Base-by-base conservation (phyloP, 108 stramenopile species). In the Nannochloropsis gaditana region DNA sequence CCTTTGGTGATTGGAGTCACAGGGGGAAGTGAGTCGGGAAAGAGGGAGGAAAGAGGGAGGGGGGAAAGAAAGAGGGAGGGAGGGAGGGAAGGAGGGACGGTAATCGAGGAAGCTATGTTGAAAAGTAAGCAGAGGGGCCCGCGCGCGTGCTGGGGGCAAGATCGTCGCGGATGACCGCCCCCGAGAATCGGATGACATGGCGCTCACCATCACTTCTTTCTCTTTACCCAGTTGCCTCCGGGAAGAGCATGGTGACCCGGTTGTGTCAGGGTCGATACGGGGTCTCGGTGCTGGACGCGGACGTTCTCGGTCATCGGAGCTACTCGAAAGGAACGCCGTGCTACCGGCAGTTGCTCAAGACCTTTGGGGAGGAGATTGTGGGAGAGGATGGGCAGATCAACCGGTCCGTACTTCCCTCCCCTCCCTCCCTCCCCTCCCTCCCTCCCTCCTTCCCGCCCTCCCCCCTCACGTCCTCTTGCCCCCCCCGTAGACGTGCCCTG, bases 261-360 rank as follows among this genome's bases (percentile, higher is more conserved):
- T 43, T 83, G 43, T 84, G 84, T 2, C 19, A 45, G 47, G n/a
- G 21, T 79, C 47, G 47, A 43, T 85, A 84, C 45, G 89, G 89
- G 31, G 85, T 84, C 17, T 43, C 82, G 45, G 85, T 89, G 15
- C 82, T 89, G 45, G 89, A 89, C 88, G 89, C 89, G 43, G 89
- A 89, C 82, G 86, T 88, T 83, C 86, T 89, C 17, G 89, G 89
- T 5, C 89, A 89, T 84, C 86, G 88, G 86, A 89, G 88, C 88
- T 89, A 89, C 81, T n/a, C 85, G 85, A 86, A 86, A 6, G 89
- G 89, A 10, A 88, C 87, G 17, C 85, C 45, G 21, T 89, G 89
- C 86, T 87, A 84, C 86, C 41, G 79, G 11, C 84, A 44, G 45
- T 47, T 89, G 43, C 88, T 89, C 84, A 82, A 85, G 42, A 83